Evolutionary conservation across 345 rosid species (phyloP).

Genomic region (Sapria himalayana): DNA sequence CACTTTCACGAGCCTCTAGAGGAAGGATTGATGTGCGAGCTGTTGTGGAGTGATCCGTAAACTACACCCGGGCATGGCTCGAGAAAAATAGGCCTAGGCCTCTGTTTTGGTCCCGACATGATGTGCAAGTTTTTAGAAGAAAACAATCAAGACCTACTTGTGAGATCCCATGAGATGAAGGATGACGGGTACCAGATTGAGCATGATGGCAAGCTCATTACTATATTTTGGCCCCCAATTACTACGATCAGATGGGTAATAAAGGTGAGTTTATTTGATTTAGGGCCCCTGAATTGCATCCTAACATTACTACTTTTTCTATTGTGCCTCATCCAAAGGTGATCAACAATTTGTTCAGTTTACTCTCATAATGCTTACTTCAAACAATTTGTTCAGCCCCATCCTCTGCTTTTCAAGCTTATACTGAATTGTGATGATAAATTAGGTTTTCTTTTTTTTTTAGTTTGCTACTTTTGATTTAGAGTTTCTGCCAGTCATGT

Average conservation of each 20-base stretch:
- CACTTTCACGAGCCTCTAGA: constrained; percentile 94
- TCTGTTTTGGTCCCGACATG: constrained; percentile 83
- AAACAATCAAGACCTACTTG: constrained; percentile 70
- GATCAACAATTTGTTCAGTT: too few relatives aligned
- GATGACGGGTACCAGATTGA: constrained; percentile 98
- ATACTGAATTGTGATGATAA: too few relatives aligned
- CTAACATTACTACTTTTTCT: constrained; percentile 78
- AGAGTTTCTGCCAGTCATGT: too few relatives aligned
- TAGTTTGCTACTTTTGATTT: too few relatives aligned
- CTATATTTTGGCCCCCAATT: constrained; percentile 94
- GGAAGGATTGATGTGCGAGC: constrained; percentile 94
- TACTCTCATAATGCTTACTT: too few relatives aligned
- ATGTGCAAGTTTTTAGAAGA: constrained; percentile 67
- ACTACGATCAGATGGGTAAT: constrained; percentile 99
- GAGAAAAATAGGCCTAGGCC: constrained; percentile 92
- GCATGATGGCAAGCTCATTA: constrained; percentile 90
- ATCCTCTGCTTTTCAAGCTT: too few relatives aligned
- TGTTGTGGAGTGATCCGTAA: constrained; percentile 98
- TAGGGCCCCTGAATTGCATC: constrained; percentile 81
- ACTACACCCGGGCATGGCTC: constrained; percentile 90
- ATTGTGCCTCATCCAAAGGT: too few relatives aligned
- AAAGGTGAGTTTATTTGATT: constrained; percentile 91
- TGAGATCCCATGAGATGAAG: constrained; percentile 93
- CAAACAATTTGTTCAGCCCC: too few relatives aligned
- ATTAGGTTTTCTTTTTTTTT: too few relatives aligned